Base-by-base conservation (phyloP, 495 filamentous ascomycete species). In the Xylaria venustula region DNA sequence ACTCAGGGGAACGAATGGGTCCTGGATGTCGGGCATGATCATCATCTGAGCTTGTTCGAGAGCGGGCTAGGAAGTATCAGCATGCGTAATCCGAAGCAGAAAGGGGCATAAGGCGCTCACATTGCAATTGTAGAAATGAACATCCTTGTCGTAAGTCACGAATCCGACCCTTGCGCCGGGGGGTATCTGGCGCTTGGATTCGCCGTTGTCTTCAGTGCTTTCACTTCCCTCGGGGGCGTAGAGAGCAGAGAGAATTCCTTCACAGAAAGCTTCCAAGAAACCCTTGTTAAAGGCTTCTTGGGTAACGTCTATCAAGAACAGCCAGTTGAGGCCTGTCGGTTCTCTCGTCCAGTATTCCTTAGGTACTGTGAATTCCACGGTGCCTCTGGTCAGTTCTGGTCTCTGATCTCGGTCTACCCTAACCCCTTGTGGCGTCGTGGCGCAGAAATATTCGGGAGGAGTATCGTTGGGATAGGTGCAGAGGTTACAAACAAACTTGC, bases 331-430 rank as follows among this genome's bases (percentile, higher is more conserved):
- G 15, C 90, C 89, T 17, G 93, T 90, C 0, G 92, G 95, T 72
- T 96, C 90, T 75, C 94, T 96, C 17, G 91, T 92, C 93, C 92
- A 98, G 74, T 98, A 98, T 74, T 99, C 94, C 75, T 96, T 98
- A 37, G 94, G 94, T 6, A 98, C 94, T 62, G 92, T 79, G 65
- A 96, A 99, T 67, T 99, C 94, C 34, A 97, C 92, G 0, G 94
- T 98, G 23, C 94, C 94, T 60, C 88, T 85, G 62, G 86, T 88
- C 65, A 99, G 77, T 72, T 99, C 94, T 2, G 94, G 95, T 56
- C 94, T 80, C 70, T 96, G 90, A 71, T 90, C 85, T 40, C 94
- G 86, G 71, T 99, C 94, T 26, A 96, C 86, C 52, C 94, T 88
- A 36, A 89, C 81, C 26, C 95, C 95, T 36, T 89, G 88, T 19